Evolutionary conservation across 2,329 filamentous ascomycete genomes (phyloP), one percentile per base, ranked within the genome.

Genomic region (Fusarium euwallaceae): DNA sequence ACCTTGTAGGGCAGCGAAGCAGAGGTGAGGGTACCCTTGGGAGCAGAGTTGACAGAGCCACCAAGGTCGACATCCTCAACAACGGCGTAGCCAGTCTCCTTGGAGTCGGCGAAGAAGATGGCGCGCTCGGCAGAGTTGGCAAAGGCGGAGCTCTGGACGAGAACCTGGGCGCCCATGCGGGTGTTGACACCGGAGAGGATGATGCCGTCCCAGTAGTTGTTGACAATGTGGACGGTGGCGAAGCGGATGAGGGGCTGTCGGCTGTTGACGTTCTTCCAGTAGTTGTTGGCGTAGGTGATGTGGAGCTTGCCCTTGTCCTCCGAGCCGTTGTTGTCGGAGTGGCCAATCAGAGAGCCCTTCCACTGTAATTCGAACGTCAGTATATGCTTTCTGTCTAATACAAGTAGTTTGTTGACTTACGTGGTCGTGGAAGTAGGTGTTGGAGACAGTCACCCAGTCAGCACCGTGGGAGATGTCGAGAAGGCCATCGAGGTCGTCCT

Each of bases 401-500:
- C 11, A 14, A 8, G 48, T 37, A 4, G 34, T 37, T 36, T 29
- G 27, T 32, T 14, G 17, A 71, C 76, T 7, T 65, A 77, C 76
- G 78, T 82, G 81, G 78, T 84, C 69, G 75, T 79, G 77, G 70
- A 79, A 72, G 61, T 67, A 79, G 14, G 76, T 79, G 73, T 78
- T 78, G 12, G 76, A 82, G 67, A 89, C 80, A 43, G 87, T 92
- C 56, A 92, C 80, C 79, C 85, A 93, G 82, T 93, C 90, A 20
- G 87, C 84, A 56, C 85, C 92, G 80, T 92, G 91, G 36, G 88
- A 92, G 55, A 87, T 84, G 73, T 93, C 92, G 48, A 91, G 82
- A 3, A 93, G 87, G 22, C 92, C 91, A 67, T 93, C 92, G 78
- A 93, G 93, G 81, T 89, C 92, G 82, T 93, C 91, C 83, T 93